Evolutionary conservation across 306 rosid genomes (phyloP), one percentile per base, ranked within the genome.

Genomic region (Quercus alba): DNA sequence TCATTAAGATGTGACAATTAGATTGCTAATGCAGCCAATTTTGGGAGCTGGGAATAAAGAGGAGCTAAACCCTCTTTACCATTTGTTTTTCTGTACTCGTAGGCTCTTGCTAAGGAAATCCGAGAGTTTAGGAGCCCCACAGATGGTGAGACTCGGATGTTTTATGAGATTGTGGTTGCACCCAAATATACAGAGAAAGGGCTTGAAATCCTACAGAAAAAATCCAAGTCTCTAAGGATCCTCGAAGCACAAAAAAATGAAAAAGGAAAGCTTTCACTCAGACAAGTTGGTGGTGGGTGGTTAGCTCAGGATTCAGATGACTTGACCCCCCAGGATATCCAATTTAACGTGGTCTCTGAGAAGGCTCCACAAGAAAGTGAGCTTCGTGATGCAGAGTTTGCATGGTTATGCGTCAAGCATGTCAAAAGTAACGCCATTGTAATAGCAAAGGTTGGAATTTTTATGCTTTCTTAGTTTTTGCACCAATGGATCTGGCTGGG

Each of bases 241-340:
- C 99, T 95, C 0, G 93, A 93, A 86, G 96, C 99, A 1, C 79
- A 62, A 21, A 90, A 83, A 79, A 93, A 91, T 71, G 88, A 86
- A 83, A 80, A 88, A 11, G 98, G 98, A 77, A 95, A 93, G 85
- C 96, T 93, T 80, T 95, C 99, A 31, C 93, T 95, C 63, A 83
- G 97, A 80, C 99, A 95, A 78, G 91, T 95, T 76, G 98, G 99
- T 59, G 99, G 99, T 72, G 98, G 99, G 25, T 95, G 96, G 98
- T 84, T 95, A 81, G 97, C 90, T 63, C 99, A 95, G 87, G 98
- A 91, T 52, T 85, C 97, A 7, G 99, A 93, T 56, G 97, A 95
- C 80, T 75, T 93, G 38, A 87, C 85, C 78, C 98, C 97, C 4
- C 78, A 78, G 3, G 94, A 95, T 70, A 91, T 93, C 74, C 73